A percentile compares a stretch with the other conserved stretches of the same genome.
Conservation (phyloP, 1,284 basidiomycete genomes). For the Omphalotus olearius region DNA sequence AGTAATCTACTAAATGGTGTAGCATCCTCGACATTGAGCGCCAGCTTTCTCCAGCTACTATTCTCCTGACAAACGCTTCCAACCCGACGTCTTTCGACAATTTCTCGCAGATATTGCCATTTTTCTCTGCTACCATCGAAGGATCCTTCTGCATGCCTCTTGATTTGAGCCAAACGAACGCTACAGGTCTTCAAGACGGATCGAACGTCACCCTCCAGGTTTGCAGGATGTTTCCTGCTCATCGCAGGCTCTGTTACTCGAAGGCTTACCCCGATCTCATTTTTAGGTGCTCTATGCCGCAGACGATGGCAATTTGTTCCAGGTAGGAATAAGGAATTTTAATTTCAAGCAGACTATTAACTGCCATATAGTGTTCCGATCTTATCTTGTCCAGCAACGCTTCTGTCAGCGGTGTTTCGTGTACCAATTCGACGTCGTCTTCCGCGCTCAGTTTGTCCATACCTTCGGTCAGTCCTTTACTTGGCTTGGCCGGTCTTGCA, state of each 20-base stretch:
- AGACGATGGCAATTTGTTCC: conserved; percentile 65
- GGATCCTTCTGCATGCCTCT: conserved; percentile 62
- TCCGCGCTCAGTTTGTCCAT: background rate
- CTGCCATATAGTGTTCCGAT: conserved; percentile 56
- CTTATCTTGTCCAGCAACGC: conserved; percentile 53
- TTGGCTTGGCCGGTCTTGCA: conserved; percentile 3
- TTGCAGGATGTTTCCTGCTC: background rate
- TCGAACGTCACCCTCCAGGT: conserved; percentile 60
- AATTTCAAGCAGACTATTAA: background rate
- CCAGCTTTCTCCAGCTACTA: conserved; percentile 36
- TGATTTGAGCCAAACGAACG: conserved; percentile 45
- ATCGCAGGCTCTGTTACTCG: background rate
- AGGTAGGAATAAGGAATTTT: conserved; percentile 35
- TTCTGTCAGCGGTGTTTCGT: conserved; percentile 29
- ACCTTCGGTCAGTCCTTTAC: background rate
- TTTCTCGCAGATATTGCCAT: conserved; percentile 54
- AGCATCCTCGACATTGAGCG: background rate
- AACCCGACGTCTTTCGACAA: conserved; percentile 56
- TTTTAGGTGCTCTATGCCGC: conserved; percentile 51
- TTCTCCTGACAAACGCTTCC: conserved; percentile 49
- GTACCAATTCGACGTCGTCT: background rate
- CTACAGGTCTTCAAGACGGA: conserved; percentile 45
- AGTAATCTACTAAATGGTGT: conserved; percentile 13
- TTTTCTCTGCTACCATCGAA: conserved; percentile 47
- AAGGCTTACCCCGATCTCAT: background rate